Evolutionary conservation across 1,284 basidiomycete genomes (phyloP), one percentile per base, ranked within the genome.

Genomic region (Stereum hirsutum): DNA sequence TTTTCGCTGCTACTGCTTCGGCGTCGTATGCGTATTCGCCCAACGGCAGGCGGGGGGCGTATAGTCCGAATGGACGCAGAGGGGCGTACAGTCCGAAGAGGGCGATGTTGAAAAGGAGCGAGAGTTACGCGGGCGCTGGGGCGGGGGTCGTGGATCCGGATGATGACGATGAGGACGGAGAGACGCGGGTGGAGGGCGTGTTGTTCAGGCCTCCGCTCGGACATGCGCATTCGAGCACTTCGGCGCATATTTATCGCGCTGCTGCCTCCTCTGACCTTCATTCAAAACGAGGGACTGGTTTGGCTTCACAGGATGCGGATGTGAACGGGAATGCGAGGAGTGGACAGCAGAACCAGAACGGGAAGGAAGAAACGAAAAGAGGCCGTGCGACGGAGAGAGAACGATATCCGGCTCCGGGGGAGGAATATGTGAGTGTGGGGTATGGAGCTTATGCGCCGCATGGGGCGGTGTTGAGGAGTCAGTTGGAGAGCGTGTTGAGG

Each of bases 381-480:
- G 17, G 25, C 19, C 33, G 20, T 24, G 7, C 11, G 24, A 17
- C 24, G 27, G 4, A n/a, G 31, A 26, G 44, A 50, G 19, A 43
- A 42, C 21, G 39, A 17, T 12, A 24, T 34, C 30, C 14, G 20
- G 27, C 11, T 26, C 12, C 37, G 27, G 26, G 19, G 17, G 31
- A 32, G 8, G 23, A 31, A 24, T 14, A 3, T 36, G 41, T 26
- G 11, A 27, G 24, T 41, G 44, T 27, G 32, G 44, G 15, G 27
- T 59, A n/a, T n/a, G n/a, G n/a, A n/a, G n/a, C n/a, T n/a, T n/a
- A n/a, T 46, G 70, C 75, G 10, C 73, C 77, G 0, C 75, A 79
- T 39, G 74, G 72, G 51, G 70, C 70, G 32, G 76, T 73, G 6
- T 61, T 80, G 21, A 64, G 70, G n/a, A 69, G 63, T 35, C 63